These are phyloP conservation scores for Cubamyces sp. DNA, from an alignment of 768 basidiomycete genomes.

Conservation along the genomic window DNA sequence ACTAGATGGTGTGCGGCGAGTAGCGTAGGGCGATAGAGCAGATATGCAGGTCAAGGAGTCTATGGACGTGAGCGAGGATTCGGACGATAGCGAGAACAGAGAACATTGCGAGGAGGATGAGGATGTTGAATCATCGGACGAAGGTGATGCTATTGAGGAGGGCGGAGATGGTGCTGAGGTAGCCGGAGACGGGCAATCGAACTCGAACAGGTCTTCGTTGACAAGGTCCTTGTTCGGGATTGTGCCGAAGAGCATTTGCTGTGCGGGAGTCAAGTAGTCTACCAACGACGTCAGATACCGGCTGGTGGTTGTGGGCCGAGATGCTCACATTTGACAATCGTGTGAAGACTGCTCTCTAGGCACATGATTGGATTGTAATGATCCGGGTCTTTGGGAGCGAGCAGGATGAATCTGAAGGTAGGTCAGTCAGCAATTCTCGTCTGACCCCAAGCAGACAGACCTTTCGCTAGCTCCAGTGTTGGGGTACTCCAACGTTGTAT, in stretches of 20 bases:
- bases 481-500: slow-evolving; percentile 77
- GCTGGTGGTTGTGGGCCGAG: not conserved
- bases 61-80: slow-evolving; percentile 38
- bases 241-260: slow-evolving; percentile 69
- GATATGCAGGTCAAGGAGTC: slow-evolving; percentile 40
- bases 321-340: slow-evolving; percentile 71
- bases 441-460: slow-evolving; percentile 41
- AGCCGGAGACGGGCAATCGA: slow-evolving; percentile 11
- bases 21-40: slow-evolving; percentile 31
- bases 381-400: slow-evolving; percentile 82
- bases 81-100: slow-evolving; percentile 28
- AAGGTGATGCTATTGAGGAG: slow-evolving; percentile 38
- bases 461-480: slow-evolving; percentile 69
- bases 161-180: slow-evolving; percentile 21
- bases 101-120: slow-evolving; percentile 40
- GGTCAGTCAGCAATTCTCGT: not conserved
- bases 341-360: slow-evolving; percentile 69
- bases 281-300: not conserved
- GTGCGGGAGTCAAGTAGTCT: slow-evolving; percentile 72
- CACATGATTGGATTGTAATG: slow-evolving; percentile 88
- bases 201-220: slow-evolving; percentile 27
- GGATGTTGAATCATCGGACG: slow-evolving; percentile 43
- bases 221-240: slow-evolving; percentile 48
- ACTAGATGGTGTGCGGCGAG: slow-evolving; percentile 13
- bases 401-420: slow-evolving; percentile 64